These are phyloP conservation scores for Camellia lanceoleosa DNA, from an alignment of 148 eudicot genomes.

Conservation along the genomic window DNA sequence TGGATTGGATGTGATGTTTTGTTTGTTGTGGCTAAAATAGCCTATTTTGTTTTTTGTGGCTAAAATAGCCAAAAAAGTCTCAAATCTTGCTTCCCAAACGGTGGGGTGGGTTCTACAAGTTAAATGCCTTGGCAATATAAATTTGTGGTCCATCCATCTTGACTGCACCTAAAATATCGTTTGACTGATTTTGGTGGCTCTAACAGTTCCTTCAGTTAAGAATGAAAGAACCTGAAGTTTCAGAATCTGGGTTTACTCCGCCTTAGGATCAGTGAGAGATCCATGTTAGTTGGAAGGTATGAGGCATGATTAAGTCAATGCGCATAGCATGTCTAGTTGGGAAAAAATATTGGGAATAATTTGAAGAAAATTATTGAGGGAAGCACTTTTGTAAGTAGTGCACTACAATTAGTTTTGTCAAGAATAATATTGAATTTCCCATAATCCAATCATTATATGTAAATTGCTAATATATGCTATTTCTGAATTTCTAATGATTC, in stretches of 20 bases:
- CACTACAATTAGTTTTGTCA: too few species aligned
- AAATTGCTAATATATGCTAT: not conserved
- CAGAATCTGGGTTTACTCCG: not conserved
- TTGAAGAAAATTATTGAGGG: too few species aligned
- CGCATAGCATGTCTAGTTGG: not conserved
- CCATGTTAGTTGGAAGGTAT: not conserved
- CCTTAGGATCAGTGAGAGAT: not conserved
- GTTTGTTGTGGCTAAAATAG: too few species aligned
- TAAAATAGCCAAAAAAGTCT: too few species aligned
- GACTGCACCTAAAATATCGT: not conserved
- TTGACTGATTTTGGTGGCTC: not conserved
- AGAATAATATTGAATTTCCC: too few species aligned
- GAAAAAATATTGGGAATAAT: too few species aligned
- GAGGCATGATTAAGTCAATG: not conserved
- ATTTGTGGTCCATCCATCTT: not conserved
- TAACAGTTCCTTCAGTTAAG: not conserved
- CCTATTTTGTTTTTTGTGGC: too few species aligned
- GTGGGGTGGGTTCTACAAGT: not conserved
- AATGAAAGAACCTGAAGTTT: not conserved
- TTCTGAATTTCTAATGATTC: not conserved
- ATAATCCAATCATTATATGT: too few species aligned
- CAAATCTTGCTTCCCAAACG: too few species aligned
- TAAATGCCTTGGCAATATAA: too few species aligned
- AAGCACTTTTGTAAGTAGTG: too few species aligned
- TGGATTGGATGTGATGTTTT: too few species aligned